Base-by-base conservation (phyloP, 352 stramenopile species). In the Pythium plurisporium region DNA sequence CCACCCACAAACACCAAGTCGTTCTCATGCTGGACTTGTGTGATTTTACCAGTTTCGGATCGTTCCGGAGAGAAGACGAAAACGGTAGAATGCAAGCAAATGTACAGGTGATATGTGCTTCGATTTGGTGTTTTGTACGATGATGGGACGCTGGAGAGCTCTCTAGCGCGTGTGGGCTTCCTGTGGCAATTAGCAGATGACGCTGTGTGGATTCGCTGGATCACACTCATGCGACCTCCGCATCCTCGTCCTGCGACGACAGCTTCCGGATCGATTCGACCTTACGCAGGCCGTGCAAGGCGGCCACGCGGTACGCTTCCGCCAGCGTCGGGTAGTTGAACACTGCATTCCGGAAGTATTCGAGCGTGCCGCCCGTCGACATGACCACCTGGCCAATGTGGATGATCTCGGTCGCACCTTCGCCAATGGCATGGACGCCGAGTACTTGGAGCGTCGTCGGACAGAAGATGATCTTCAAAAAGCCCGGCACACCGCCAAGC, bases 241-340 rank as follows among this genome's bases (percentile, higher is more conserved):
- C 30, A 14, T 61, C 38, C 14, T 67, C 51, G 10, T 67, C 51
- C 14, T 40, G 42, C 25, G 43, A 40, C 17, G 44, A 27, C 17
- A 58, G 46, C 59, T 76, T 73, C 49, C 64, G 65, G 30, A 88
- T 48, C 49, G 70, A 66, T 34, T 89, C 82, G 20, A 91, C 70
- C 62, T 91, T 91, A 36, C 74, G 66, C 23, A 94, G 66, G 7
- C 83, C 83, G 54, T 93, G 86, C 29, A 91, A 67, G 19, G 83
- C 83, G 41, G 83, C 83, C 25, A 93, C 83, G 14, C 83, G 83
- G 66, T 93, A 93, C 15, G 80, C 83, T 67, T 96, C 88, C 12
- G 87, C 87, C 47, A 96, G 70, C 25, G 87, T 96, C 41, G 88
- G 88, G 73, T 95, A 96, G 73, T 96, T 96, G 69, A 96, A 96